Percentiles rank a stretch among this genome's conserved stretches.
phyloP scores from a whole-genome alignment of 768 basidiomycete genomes.

The Rubroboletus satanas region DNA sequence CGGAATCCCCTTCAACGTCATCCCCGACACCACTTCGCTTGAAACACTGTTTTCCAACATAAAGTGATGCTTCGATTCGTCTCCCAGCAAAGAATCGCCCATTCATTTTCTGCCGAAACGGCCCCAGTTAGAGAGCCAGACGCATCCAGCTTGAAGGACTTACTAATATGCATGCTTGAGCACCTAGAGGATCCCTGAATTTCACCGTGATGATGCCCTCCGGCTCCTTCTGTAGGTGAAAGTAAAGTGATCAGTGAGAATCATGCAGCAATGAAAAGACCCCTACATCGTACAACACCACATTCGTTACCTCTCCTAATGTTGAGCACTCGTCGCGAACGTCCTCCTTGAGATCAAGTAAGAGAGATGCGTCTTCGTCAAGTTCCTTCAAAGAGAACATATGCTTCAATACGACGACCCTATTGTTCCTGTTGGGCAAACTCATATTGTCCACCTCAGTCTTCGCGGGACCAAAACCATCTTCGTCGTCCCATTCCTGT shows the following conservation, averaged over 20 bases:
- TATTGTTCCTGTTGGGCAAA: slow-evolving; percentile 50
- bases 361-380: slow-evolving; percentile 75
- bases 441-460: slow-evolving; percentile 50
- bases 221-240: slow-evolving; percentile 65
- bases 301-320: slow-evolving; percentile 93
- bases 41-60: slow-evolving; percentile 78
- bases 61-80: slow-evolving; percentile 76
- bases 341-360: slow-evolving; percentile 94
- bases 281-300: slow-evolving; percentile 91
- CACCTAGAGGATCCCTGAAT: slow-evolving; percentile 88
- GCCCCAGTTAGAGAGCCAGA: neutral
- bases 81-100: slow-evolving; percentile 88
- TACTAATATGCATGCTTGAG: slow-evolving; percentile 87
- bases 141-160: slow-evolving; percentile 26
- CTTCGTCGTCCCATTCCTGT: slow-evolving; percentile 91
- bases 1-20: slow-evolving; percentile 59
- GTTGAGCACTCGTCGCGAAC: slow-evolving; percentile 90
- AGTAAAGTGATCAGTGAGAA: slow-evolving; percentile 1
- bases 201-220: slow-evolving; percentile 97
- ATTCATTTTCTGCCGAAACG: slow-evolving; percentile 76
- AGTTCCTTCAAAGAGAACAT: slow-evolving; percentile 91
- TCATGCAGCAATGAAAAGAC: neutral
- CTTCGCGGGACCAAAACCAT: slow-evolving; percentile 77
- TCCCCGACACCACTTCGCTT: slow-evolving; percentile 67
- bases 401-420: slow-evolving; percentile 90